Evolutionary conservation across 176 grass and related monocot genomes (phyloP), one percentile per base, ranked within the genome.

Genomic region (Cenchrus americanus): DNA sequence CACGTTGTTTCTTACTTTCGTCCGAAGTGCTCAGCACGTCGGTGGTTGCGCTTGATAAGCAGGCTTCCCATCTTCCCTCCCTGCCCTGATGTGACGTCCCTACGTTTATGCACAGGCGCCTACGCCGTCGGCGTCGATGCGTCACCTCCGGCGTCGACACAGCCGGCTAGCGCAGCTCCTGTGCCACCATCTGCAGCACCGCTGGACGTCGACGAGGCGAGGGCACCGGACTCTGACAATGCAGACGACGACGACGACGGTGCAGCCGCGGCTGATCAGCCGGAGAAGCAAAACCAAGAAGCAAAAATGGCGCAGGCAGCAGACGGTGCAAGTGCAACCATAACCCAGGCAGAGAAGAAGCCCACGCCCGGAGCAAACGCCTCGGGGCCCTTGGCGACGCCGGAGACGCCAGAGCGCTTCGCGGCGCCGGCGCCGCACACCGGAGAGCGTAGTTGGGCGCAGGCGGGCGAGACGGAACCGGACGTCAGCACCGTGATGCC

Each of bases 41-140:
- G 8, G 10, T 57, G 32, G 11, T 44, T 57, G 40, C 11, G 6
- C 23, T 78, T 76, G 73, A 18, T 24, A 8, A 57, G 27, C 73
- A 59, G 44, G 13, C 7, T 26, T 9, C 21, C 17, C 60, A 73
- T 18, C 6, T 18, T 26, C 81, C 3, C 10, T 43, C 57, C 32
- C 44, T 24, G 50, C 43, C 37, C n/a, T 85, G 70, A 81, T 4
- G 12, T 85, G 70, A 81, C 2, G 12, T 37, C 26, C 24, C 18
- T 85, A 6, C 62, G 22, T 80, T 89, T 73, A 71, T 85, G 54
- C 78, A 71, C 85, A 76, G 82, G 11, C 47, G 37, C 47, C 62
- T 11, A 42, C 10, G 66, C 18, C 50, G n/a, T 30, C 21, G 66
- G 23, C 42, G n/a, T 30, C 21, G 53, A 70, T n/a, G 42, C 68